phyloP scores from a whole-genome alignment of 2,329 filamentous ascomycete species.

The Mycocentrospora acerina region DNA sequence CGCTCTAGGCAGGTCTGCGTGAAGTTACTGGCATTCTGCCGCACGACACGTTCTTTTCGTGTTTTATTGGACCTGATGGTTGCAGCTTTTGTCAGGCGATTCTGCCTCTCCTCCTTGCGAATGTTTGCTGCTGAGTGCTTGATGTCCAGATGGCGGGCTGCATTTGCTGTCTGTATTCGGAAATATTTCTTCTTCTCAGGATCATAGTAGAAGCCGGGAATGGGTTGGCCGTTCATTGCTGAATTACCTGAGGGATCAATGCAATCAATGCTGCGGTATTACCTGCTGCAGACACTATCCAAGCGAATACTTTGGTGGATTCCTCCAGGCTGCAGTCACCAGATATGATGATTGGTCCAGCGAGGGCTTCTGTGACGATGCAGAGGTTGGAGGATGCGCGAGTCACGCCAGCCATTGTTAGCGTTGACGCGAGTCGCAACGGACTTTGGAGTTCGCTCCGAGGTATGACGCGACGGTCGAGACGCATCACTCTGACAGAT shows the following conservation, averaged over 20 bases:
- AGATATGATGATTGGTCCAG: too few relatives aligned
- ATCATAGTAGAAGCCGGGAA: slow-evolving; percentile 55
- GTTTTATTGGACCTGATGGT: slow-evolving; percentile 11
- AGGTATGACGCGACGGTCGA: slow-evolving; percentile 28
- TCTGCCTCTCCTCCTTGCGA: slow-evolving; percentile 35
- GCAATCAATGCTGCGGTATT: too few relatives aligned
- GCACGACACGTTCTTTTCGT: slow-evolving; percentile 27
- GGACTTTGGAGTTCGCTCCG: slow-evolving; percentile 8
- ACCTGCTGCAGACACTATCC: too few relatives aligned
- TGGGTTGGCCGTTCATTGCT: slow-evolving; percentile 43
- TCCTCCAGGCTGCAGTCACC: neutral
- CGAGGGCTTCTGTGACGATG: too few relatives aligned
- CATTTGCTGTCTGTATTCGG: slow-evolving; percentile 44
- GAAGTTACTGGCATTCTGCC: slow-evolving; percentile 18
- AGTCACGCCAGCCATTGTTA: too few relatives aligned
- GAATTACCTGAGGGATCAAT: neutral
- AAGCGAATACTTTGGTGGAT: neutral
- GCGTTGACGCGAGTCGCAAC: slow-evolving; percentile 4
- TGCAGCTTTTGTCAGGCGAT: slow-evolving; percentile 12
- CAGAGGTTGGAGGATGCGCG: too few relatives aligned
- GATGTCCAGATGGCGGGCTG: slow-evolving; percentile 30
- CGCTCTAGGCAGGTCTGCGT: slow-evolving; percentile 22
- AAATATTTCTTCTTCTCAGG: slow-evolving; percentile 54
- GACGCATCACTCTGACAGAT: slow-evolving; percentile 23
- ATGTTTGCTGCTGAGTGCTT: slow-evolving; percentile 48